Evolutionary conservation across 1,284 basidiomycete genomes (phyloP), one percentile per base, ranked within the genome.

Genomic region (Spongispora temasekensis): DNA sequence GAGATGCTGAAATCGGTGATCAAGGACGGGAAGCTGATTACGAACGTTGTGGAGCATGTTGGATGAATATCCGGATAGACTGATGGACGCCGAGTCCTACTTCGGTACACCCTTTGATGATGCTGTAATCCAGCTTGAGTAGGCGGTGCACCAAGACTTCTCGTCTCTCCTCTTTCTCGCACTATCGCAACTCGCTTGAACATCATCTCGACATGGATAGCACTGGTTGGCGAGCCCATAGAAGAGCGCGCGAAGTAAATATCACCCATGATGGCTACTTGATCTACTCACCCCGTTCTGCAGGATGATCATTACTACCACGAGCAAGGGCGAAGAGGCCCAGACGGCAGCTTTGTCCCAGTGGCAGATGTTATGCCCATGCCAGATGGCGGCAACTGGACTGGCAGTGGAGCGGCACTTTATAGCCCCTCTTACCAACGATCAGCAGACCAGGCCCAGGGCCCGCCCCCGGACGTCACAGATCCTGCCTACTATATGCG

Each of bases 1-100:
- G 97, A 99, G 78, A 98, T 98, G 91, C 83, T 99, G 76, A 93
- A 89, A 81, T 94, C 93, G 48, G 84, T 86, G 53, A 81, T 99
- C 23, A 81, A 86, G 72, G 79, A 87, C 65, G 95, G 95, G n/a
- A 97, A 92, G 75, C 78, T 97, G 58, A 84, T 95, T 53, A 97
- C 95, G 12, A 87, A 81, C 30, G 86, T 96, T 52, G 91, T 97
- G n/a, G 95, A 97, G 74, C 95, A 97, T 74, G 79, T 82, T 65
- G 94, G 93, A 37, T 96, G 64, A 54, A 19, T 58, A 25, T 42
- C 40, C 5, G 23, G 40, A 42, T 42, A 21, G 40, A 42, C n/a
- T n/a, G 7, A 42, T 5, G 44, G 25, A 25, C 44, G 3, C 42
- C n/a, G n/a, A n/a, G n/a, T n/a, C 42, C 2, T 13, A 25, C 9